phyloP scores from a whole-genome alignment of 768 basidiomycete species.

The Candolleomyces aberdarensis region DNA sequence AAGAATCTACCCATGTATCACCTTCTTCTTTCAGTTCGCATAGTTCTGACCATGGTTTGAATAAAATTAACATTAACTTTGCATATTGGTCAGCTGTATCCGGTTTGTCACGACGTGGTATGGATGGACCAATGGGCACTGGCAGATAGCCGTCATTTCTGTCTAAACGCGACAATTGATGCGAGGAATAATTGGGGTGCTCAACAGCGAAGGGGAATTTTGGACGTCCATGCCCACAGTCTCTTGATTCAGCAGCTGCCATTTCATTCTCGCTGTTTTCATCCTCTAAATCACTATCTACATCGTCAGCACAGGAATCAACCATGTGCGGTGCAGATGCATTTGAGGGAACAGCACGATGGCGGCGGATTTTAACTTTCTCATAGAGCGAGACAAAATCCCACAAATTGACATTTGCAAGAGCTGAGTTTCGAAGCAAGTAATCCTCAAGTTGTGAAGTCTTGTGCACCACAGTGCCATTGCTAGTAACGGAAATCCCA shows the following conservation, averaged over 20 bases:
- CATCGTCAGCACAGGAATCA: background rate
- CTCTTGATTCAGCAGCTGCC: background rate
- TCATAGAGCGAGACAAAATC: constrained; percentile 23
- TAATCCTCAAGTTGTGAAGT: constrained; percentile 18
- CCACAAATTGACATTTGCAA: constrained; percentile 22
- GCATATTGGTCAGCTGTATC: background rate
- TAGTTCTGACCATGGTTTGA: too few species aligned
- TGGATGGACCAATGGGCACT: constrained; percentile 30
- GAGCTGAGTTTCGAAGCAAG: constrained; percentile 8
- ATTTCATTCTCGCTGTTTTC: constrained; percentile 1
- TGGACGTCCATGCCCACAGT: background rate
- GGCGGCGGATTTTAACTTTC: constrained; percentile 6
- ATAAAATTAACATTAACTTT: background rate
- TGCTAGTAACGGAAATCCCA: background rate
- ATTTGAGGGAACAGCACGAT: background rate
- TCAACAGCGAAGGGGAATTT: background rate
- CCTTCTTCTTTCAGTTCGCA: too few species aligned
- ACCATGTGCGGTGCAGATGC: background rate
- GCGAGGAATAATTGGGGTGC: background rate
- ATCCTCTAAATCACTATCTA: constrained; percentile 8
- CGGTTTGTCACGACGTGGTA: constrained; percentile 27
- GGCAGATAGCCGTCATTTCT: constrained; percentile 24
- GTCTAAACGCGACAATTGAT: too few species aligned
- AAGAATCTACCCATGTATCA: too few species aligned
- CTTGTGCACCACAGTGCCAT: background rate